Base-by-base conservation (phyloP, 768 basidiomycete genomes). In the Candolleomyces efflorescens region DNA sequence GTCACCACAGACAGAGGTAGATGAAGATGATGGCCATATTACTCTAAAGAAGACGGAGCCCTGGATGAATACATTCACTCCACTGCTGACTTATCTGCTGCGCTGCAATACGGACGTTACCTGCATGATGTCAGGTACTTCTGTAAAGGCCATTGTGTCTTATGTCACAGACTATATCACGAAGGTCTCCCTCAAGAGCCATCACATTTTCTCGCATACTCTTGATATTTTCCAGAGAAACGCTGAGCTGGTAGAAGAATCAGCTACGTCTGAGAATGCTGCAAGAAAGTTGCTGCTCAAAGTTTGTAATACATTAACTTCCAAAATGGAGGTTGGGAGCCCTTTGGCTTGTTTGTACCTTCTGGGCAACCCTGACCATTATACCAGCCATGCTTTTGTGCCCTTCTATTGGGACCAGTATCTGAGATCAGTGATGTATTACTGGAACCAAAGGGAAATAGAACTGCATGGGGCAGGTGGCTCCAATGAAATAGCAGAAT, bases 161-260 rank as follows among this genome's bases (percentile, higher is more conserved):
- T 78, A 78, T 64, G 67, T 77, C 0, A 67, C 76, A 5, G 75
- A 80, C 41, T 80, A 81, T 61, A 68, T 79, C 1, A 77, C 74
- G 0, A 81, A 81, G 60, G 46, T 65, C 0, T 43, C 62, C 1
- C 59, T 80, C 11, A 79, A 77, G 45, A 75, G 72, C 0, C 67
- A 75, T 62, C 63, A 63, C 12, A 65, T 76, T 24, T 77, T 78
- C 64, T 66, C 75, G 0, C 56, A 69, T 6, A 61, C 73, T 0
- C 57, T 59, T 17, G 54, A 64, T 13, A 56, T 73, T 0, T 67
- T 71, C 51, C 59, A 65, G 0, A 66, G 67, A 36, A 62, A 70
- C 44, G n/a, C 59, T n/a, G 65, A 72, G 20, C 54, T 68, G 7
- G 18, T 71, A 0, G 58, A 59, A 12, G 67, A 65, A 32, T 68